Percentiles rank a stretch among this genome's conserved stretches.
These are phyloP conservation scores for Coemansia sp. DNA, from an alignment of 192 early-diverging fungal genomes.

Conservation along the genomic window DNA sequence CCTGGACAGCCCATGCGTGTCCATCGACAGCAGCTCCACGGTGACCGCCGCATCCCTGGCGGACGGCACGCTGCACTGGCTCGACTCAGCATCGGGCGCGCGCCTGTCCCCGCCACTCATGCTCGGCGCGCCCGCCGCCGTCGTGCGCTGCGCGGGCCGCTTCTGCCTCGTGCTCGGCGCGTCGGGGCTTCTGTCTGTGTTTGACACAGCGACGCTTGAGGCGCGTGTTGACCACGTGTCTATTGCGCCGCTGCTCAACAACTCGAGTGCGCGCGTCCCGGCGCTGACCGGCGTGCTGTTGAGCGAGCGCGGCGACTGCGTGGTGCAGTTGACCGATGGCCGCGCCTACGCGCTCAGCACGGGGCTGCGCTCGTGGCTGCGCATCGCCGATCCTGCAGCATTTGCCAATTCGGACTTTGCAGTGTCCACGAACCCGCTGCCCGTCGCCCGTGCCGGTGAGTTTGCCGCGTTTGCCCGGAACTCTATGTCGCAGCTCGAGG, in stretches of 20 bases:
- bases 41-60: slow-evolving; percentile 10
- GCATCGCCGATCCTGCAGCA: slow-evolving; percentile 18
- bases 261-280: background rate
- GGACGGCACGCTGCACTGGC: slow-evolving; percentile 35
- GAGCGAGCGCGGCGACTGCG: slow-evolving; percentile 1
- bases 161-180: slow-evolving; percentile 30
- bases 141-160: slow-evolving; percentile 13
- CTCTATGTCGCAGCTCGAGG: background rate
- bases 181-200: slow-evolving; percentile 31
- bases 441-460: background rate
- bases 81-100: slow-evolving; percentile 30
- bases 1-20: background rate
- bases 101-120: slow-evolving; percentile 23
- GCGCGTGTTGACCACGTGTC: slow-evolving; percentile 17
- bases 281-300: slow-evolving; percentile 26
- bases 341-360: slow-evolving; percentile 18
- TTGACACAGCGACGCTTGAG: slow-evolving; percentile 1
- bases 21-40: slow-evolving; percentile 1
- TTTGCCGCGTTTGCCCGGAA: background rate
- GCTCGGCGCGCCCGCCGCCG: slow-evolving; percentile 21
- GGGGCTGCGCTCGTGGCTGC: slow-evolving; percentile 19
- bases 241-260: slow-evolving; percentile 39
- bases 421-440: background rate
- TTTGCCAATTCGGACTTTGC: slow-evolving; percentile 26
- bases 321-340: slow-evolving; percentile 28